Percentiles rank a stretch among this genome's conserved stretches.
These are phyloP conservation scores for Blepharisma undulans DNA, from an alignment of 169 alveolate genomes.

Conservation along the genomic window DNA sequence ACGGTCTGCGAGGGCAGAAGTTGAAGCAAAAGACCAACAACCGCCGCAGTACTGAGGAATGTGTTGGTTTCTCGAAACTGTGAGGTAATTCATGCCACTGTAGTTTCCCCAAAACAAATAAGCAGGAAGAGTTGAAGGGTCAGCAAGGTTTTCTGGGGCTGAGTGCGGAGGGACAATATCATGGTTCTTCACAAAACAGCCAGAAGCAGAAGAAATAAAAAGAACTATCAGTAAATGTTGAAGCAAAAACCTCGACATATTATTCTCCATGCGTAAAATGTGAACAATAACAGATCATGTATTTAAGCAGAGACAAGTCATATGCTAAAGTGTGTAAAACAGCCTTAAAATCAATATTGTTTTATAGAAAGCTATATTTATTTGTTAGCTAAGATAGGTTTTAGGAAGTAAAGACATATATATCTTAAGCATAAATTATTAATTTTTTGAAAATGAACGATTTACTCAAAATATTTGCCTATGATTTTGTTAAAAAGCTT, in stretches of 20 bases:
- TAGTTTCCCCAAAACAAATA: conserved; percentile 63
- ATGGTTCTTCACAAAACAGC: neutral
- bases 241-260: conserved; percentile 47
- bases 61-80: conserved; percentile 66
- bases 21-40: conserved; percentile 79
- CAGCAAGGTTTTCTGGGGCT: neutral
- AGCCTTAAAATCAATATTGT: too few relatives aligned
- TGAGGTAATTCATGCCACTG: conserved; percentile 64
- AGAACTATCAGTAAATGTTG: neutral
- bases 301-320: too few relatives aligned
- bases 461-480: too few relatives aligned
- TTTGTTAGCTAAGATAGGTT: too few relatives aligned
- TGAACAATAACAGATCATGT: neutral
- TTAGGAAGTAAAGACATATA: too few relatives aligned
- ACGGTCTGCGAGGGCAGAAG: conserved; percentile 68
- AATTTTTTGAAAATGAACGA: too few relatives aligned
- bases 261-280: conserved; percentile 38
- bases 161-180: neutral
- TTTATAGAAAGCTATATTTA: too few relatives aligned
- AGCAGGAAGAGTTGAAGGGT: conserved; percentile 54
- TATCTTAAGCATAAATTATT: too few relatives aligned
- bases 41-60: conserved; percentile 79
- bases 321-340: too few relatives aligned
- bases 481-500: too few relatives aligned
- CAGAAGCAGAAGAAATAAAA: neutral